Evolutionary conservation across 306 rosid genomes (phyloP), one percentile per base, ranked within the genome.

Genomic region (Astragalus membranaceus): DNA sequence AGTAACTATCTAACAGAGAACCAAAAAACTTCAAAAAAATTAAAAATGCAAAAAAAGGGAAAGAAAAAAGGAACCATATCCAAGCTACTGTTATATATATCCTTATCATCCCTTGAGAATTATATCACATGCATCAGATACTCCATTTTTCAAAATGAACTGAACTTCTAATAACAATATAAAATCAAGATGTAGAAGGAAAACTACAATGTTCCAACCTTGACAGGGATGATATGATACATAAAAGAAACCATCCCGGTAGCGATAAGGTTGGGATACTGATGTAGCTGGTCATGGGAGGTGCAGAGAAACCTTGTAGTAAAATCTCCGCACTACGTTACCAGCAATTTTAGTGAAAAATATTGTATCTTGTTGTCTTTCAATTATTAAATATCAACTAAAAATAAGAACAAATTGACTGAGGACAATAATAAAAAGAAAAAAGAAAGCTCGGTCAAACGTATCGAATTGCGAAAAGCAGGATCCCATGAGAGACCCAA

Each of bases 231-330:
- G 35, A 47, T 58, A 35, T 23, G 59, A 69, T 77, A 72, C 53
- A 47, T 41, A 64, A 29, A 53, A 47, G 41, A 8, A 26, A 73
- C 49, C 78, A 52, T 69, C 85, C 50, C 29, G 2, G 17, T 69
- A 46, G 47, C 73, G 83, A 81, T 55, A 61, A 70, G 71, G 80
- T 69, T 75, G 81, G 67, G 16, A 15, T 8, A 26, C 17, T 8
- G 6, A 62, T 85, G 20, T 82, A 26, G 83, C 89, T 80, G 87
- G 83, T 26, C 66, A 80, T 80, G 84, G 82, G 82, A 81, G 62
- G 63, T 77, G 83, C 4, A 60, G 73, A 72, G 81, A 63, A 80
- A 77, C 64, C 13, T 23, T 56, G 13, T 6, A 11, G 33, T 43
- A 35, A 57, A 48, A 71, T 68, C 50, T 65, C 80, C 50, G 74